These are phyloP conservation scores for Cyclotella baltica DNA, from an alignment of 108 stramenopile species.

Conservation along the genomic window DNA sequence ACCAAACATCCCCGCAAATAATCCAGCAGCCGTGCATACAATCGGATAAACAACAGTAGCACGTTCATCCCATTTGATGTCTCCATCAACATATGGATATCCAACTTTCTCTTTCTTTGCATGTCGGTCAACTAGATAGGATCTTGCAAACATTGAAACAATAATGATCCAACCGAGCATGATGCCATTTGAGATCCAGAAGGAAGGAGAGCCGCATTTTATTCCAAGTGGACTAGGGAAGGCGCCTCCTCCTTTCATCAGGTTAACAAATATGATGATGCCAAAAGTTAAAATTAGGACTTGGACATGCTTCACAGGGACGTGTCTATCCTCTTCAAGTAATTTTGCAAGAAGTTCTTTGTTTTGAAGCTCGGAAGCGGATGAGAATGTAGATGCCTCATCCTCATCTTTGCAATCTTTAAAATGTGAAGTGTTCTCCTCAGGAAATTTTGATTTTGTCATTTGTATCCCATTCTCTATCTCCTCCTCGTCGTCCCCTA, in stretches of 20 bases:
- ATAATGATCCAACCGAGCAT: constrained; percentile 88
- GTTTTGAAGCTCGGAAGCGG: constrained; percentile 40
- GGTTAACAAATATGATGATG: constrained; percentile 89
- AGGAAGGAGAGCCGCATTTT: constrained; percentile 87
- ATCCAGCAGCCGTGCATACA: constrained; percentile 90
- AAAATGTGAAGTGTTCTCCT: neutral
- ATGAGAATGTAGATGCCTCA: constrained; percentile 34
- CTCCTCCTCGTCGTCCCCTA: constrained; percentile 15
- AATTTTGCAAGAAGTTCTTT: constrained; percentile 59
- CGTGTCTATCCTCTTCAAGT: constrained; percentile 76
- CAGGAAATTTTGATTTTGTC: neutral
- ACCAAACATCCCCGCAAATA: constrained; percentile 96
- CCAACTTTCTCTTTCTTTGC: constrained; percentile 81
- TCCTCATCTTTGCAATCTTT: constrained; percentile 26
- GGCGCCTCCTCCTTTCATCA: constrained; percentile 93
- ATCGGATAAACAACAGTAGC: constrained; percentile 89
- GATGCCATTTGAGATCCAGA: constrained; percentile 90
- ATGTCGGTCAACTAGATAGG: constrained; percentile 84
- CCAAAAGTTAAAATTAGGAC: constrained; percentile 74
- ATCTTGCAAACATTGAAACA: constrained; percentile 80
- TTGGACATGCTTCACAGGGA: constrained; percentile 76
- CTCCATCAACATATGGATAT: constrained; percentile 94
- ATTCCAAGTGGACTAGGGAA: constrained; percentile 92
- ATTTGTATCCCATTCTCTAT: constrained; percentile 22
- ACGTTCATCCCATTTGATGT: constrained; percentile 93